Evolutionary conservation across 257 asterid genomes (phyloP), one percentile per base, ranked within the genome.

Genomic region (Fraxinus excelsior): DNA sequence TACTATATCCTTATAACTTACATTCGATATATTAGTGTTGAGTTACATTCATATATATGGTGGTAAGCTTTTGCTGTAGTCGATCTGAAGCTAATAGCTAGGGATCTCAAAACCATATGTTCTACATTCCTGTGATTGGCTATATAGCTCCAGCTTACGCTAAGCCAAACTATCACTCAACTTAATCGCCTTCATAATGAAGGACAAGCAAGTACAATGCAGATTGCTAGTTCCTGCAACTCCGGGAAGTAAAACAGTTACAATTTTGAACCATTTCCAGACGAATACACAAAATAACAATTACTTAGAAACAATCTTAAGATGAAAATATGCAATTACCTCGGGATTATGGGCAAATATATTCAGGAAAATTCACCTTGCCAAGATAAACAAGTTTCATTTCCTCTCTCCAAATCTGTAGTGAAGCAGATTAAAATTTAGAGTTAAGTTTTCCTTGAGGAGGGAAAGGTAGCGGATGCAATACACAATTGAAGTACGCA

Each of bases 361-460:
- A 77, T 78, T 72, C 82, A 69, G 97, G 90, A 74, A 91, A 91
- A 77, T 72, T 69, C 7, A 94, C 89, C 81, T 89, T 89, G 81
- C 99, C 98, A 35, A 85, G 83, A 81, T 88, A 95, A 58, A 95
- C 98, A 71, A 79, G 97, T 40, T 88, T 94, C 97, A 95, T 90
- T 86, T 95, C 98, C 85, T 95, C 99, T 85, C 87, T 87, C 98
- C 99, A 93, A 44, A 93, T 93, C 99, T 95, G 76, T 73, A 85
- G 78, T 49, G 67, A 37, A 23, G 1, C 69, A 42, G 26, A 37
- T 49, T 19, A 19, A 37, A 42, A 40, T 64, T 28, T 9, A 67
- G 58, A 46, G 32, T 71, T 40, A 67, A 67, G 14, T 72, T 78
- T 28, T 13, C 64, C 64, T n/a, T 13, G 3, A 40, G 23, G 23